Base-by-base conservation (phyloP, 768 basidiomycete genomes). In the Trametes meyenii region DNA sequence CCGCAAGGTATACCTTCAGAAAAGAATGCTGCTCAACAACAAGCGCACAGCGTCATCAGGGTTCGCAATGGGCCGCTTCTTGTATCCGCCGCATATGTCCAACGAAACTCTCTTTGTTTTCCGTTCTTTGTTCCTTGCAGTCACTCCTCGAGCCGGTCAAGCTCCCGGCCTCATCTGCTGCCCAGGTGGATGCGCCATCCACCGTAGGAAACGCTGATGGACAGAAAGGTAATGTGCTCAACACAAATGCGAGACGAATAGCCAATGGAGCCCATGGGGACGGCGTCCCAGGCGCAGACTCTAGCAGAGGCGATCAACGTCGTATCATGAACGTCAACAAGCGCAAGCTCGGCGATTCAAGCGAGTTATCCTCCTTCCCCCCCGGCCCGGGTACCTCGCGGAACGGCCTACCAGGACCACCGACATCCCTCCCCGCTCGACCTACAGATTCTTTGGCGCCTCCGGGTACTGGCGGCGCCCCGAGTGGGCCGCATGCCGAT, bases 11-110 rank as follows among this genome's bases (percentile, higher is more conserved):
- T 17, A 48, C 16, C 36, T 43, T 12, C 52, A 7, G 62, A 60
- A 14, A 36, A 29, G 19, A 60, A 24, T 39, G 58, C 54, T 56
- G 62, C 58, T 54, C 62, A 64, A 50, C 57, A 70, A 51, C 68
- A 70, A 52, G 65, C 69, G 55, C 68, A 68, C 62, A 63, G 51
- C 62, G 66, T 70, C 2, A 72, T 68, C 44, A 71, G 71, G 72
- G 72, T 73, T 73, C 72, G 72, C 72, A 73, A 69, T 71, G 67
- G 71, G 57, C 70, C 65, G 63, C 70, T 63, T 69, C 67, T 69
- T 64, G 52, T 69, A 65, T 49, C 63, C 65, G 55, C 67, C 62
- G 64, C 61, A 62, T 66, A 52, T 70, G 44, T 71, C 70, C 72
- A 58, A 73, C 72, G 40, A 64, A 63, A 49, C 19, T 63, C 63